Evolutionary conservation across 2,329 filamentous ascomycete genomes (phyloP).

Genomic region (Paecilomyces variotii): DNA sequence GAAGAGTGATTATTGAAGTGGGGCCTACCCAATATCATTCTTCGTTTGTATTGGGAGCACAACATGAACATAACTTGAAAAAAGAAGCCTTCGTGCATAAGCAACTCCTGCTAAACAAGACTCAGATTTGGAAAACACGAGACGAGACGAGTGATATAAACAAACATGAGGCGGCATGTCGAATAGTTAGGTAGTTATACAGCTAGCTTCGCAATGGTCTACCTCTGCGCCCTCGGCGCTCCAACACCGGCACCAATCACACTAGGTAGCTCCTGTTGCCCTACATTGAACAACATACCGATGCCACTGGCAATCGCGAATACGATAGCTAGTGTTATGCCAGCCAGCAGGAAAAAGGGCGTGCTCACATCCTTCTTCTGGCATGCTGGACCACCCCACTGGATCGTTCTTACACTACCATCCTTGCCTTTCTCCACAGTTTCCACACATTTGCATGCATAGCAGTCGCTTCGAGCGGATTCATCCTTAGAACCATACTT

Average conservation of each 20-base stretch:
- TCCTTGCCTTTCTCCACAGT: conserved; percentile 43
- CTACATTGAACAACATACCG: conserved; percentile 72
- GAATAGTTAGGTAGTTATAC: neutral
- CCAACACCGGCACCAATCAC: conserved; percentile 95
- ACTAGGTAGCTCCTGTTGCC: conserved; percentile 78
- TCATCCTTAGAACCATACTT: conserved; percentile 47
- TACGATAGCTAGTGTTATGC: conserved; percentile 64
- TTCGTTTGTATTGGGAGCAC: neutral
- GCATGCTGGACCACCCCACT: conserved; percentile 81
- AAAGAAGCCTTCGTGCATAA: neutral
- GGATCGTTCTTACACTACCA: conserved; percentile 52
- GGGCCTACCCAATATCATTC: no score
- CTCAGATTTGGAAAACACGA: neutral
- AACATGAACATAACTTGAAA: neutral
- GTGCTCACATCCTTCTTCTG: conserved; percentile 86
- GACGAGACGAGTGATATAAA: neutral
- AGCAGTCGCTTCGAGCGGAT: conserved; percentile 53
- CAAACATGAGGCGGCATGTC: neutral
- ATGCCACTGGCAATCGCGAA: conserved; percentile 63
- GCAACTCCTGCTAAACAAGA: neutral
- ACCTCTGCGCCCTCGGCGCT: conserved; percentile 48
- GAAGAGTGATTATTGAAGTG: no score
- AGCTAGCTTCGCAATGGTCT: conserved; percentile 5
- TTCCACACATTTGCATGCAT: conserved; percentile 64
- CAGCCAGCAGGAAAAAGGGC: conserved; percentile 78